Evolutionary conservation across 371 early-diverging fungal genomes (phyloP), one percentile per base, ranked within the genome.

Genomic region (Mortierella sp.): DNA sequence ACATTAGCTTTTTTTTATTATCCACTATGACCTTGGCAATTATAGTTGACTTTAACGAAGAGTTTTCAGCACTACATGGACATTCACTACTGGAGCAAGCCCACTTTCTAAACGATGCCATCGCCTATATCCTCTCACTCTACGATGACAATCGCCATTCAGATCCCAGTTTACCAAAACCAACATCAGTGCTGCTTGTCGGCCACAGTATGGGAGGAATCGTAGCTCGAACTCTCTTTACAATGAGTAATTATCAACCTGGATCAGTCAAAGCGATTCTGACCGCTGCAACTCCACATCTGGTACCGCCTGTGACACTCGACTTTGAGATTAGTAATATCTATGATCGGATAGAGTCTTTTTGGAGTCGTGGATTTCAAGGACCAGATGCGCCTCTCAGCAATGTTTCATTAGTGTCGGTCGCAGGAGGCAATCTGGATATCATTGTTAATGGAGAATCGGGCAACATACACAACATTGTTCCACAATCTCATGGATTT

Each of bases 161-260:
- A 12, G 81, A 83, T 58, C 66, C 76, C 13, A 68, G 60, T 32
- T 56, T 85, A 17, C 90, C 91, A 26, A 85, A 84, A 34, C 90
- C 90, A 17, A 87, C 89, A 6, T 92, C 95, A 15, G 96, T 98
- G 26, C 83, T 95, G 9, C 83, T 98, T 22, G 84, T 98, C 40
- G 76, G 95, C 3, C 99, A 98, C 72, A 97, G 97, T 17, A 98
- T 98, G 98, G 99, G 99, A 19, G 99, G 99, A 29, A 88, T 97
- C 19, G 98, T 98, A 2, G 97, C 97, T 15, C 85, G 98, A 13
- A 88, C 93, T 7, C 87, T 94, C 72, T 88, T 96, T 62, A 90
- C 90, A 1, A 84, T 95, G 78, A 72, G 83, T n/a, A 94, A 91
- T 72, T 94, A 94, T 75, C 83, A 86, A 5, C 87, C 89, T 2